Conservation (phyloP, 2,329 filamentous ascomycete species). For the Lasiodiplodia hormozganensis region DNA sequence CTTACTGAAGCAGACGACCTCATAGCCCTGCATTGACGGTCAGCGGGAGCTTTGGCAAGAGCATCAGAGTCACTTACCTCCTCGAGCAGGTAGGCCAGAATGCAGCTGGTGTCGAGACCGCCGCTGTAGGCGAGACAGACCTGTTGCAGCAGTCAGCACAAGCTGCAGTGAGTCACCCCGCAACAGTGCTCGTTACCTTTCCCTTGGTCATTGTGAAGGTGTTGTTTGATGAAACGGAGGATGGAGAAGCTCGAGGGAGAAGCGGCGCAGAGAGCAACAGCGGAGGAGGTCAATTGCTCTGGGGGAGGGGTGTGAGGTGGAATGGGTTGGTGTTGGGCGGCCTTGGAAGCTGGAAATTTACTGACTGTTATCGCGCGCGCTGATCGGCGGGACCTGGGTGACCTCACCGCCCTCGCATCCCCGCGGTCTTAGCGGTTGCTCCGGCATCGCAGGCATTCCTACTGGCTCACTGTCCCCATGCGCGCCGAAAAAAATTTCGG, state of each 20-base stretch:
- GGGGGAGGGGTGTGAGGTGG: neutral
- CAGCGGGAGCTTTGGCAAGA: conserved; percentile 38
- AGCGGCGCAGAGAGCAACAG: conserved; percentile 1
- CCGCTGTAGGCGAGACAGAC: conserved; percentile 41
- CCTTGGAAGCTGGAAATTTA: conserved; percentile 29
- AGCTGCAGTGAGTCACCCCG: conserved; percentile 27
- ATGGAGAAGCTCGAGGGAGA: neutral
- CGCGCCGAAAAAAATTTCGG: conserved; percentile 20
- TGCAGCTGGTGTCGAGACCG: conserved; percentile 66
- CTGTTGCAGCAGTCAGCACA: conserved; percentile 19
- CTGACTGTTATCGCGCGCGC: conserved; percentile 26
- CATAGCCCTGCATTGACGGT: conserved; percentile 61
- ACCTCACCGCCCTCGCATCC: conserved; percentile 26
- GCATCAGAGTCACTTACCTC: conserved; percentile 1
- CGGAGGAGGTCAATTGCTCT: conserved; percentile 20
- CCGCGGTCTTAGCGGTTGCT: conserved; percentile 2
- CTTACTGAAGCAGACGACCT: conserved; percentile 69
- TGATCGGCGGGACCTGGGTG: conserved; percentile 19
- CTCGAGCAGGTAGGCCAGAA: conserved; percentile 52
- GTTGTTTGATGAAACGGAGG: neutral
- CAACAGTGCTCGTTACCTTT: conserved; percentile 20
- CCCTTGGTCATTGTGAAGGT: conserved; percentile 28
- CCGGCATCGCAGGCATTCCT: conserved; percentile 23
- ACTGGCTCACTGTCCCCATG: conserved; percentile 16
- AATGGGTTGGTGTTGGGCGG: conserved; percentile 17